These are phyloP conservation scores for Aspergillus indologenus DNA, from an alignment of 495 filamentous ascomycete species.

Conservation along the genomic window DNA sequence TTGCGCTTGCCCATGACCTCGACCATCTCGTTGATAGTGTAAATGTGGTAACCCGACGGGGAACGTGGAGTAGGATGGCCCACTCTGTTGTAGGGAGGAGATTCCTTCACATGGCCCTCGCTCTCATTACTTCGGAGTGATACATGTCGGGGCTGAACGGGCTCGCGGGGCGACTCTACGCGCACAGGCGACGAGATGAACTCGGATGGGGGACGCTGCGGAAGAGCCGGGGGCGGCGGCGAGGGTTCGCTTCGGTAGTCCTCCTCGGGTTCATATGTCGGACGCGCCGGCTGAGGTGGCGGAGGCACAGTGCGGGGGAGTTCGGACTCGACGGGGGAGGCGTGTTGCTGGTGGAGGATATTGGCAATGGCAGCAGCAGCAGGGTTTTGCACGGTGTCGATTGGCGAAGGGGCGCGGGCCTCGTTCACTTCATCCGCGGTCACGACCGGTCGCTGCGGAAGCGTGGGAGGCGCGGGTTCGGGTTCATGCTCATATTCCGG, in stretches of 20 bases:
- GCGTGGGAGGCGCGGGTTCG: constrained; percentile 35
- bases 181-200: constrained; percentile 49
- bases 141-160: constrained; percentile 24
- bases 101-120: constrained; percentile 46
- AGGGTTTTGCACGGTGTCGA: constrained; percentile 53
- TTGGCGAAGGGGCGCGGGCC: constrained; percentile 26
- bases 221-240: constrained; percentile 62
- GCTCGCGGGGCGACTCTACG: constrained; percentile 48
- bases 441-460: constrained; percentile 36
- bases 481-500: too few relatives aligned
- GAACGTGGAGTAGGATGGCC: constrained; percentile 48
- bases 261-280: constrained; percentile 48
- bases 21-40: constrained; percentile 95
- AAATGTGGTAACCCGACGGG: constrained; percentile 82
- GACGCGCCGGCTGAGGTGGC: constrained; percentile 39
- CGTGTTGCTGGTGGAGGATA: constrained; percentile 60
- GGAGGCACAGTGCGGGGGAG: constrained; percentile 34
- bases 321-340: constrained; percentile 27
- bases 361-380: constrained; percentile 70
- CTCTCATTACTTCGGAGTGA: constrained; percentile 27
- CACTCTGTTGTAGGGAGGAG: constrained; percentile 57
- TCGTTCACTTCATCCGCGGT: constrained; percentile 22
- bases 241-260: constrained; percentile 54
- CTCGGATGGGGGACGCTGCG: constrained; percentile 65
- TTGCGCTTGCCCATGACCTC: constrained; percentile 92